phyloP scores from a whole-genome alignment of 352 stramenopile genomes.

The Phytophthora litchii region DNA sequence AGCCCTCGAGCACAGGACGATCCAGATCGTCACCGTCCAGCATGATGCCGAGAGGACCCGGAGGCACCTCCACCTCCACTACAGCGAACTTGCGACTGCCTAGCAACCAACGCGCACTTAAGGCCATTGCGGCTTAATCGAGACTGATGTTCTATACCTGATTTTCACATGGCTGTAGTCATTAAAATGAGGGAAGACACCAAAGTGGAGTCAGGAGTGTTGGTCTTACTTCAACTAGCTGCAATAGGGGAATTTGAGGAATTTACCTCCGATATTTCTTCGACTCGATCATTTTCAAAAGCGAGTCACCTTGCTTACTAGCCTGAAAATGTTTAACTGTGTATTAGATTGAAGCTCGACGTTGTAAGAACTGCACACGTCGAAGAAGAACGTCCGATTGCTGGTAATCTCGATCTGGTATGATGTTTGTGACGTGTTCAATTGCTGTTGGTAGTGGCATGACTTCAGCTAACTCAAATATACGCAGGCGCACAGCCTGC shows the following conservation, averaged over 20 bases:
- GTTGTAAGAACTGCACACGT: conserved; percentile 13
- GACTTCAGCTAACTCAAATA: conserved; percentile 43
- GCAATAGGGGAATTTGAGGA: no score
- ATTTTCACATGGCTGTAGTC: conserved; percentile 1
- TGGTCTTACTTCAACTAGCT: background rate
- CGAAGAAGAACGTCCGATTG: conserved; percentile 13
- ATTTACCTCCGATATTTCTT: no score
- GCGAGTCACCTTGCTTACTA: no score
- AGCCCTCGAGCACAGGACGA: conserved; percentile 61
- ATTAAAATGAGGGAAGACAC: conserved; percentile 1
- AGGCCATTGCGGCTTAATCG: conserved; percentile 9
- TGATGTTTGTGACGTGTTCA: conserved; percentile 4
- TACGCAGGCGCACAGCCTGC: conserved; percentile 49
- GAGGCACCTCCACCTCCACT: conserved; percentile 54
- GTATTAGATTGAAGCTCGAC: no score
- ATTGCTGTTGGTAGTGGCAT: conserved; percentile 27
- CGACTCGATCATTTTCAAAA: no score
- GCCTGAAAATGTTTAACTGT: no score
- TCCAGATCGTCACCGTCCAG: conserved; percentile 50
- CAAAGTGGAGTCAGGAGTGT: background rate
- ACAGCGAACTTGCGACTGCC: background rate
- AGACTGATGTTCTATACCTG: conserved; percentile 3
- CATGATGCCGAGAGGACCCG: conserved; percentile 63
- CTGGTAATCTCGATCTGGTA: conserved; percentile 14
- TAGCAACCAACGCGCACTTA: conserved; percentile 26